Conservation (phyloP, 257 asterid species). For the Salvia rosmarinus region DNA sequence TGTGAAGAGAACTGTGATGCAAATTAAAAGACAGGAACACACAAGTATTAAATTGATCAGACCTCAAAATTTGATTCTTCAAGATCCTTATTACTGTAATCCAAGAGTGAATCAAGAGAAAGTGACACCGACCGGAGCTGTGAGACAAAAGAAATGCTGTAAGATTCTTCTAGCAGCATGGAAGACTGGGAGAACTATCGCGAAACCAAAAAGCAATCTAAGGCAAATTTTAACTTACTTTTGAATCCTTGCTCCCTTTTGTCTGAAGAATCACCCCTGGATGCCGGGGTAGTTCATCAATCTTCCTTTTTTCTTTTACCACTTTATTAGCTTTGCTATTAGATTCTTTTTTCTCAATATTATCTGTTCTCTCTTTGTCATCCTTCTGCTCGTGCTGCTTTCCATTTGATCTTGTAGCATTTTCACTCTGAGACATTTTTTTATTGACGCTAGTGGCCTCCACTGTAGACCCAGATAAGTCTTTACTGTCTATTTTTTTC, state of each 20-base stretch:
- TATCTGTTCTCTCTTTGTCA: conserved; percentile 51
- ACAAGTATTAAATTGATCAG: conserved; percentile 3
- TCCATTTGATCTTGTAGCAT: conserved; percentile 44
- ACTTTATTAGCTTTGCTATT: conserved; percentile 49
- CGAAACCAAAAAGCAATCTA: neutral
- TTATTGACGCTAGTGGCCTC: conserved; percentile 40
- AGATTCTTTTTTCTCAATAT: conserved; percentile 46
- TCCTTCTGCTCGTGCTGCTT: conserved; percentile 49
- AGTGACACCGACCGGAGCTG: conserved; percentile 85
- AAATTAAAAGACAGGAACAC: neutral
- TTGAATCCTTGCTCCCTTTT: conserved; percentile 66
- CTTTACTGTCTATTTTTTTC: conserved; percentile 41
- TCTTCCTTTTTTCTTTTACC: conserved; percentile 58
- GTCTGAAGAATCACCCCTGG: conserved; percentile 88
- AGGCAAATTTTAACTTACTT: conserved; percentile 52
- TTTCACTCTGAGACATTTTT: conserved; percentile 45
- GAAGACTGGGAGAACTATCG: neutral
- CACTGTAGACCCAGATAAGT: conserved; percentile 44
- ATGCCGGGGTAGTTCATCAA: conserved; percentile 80
- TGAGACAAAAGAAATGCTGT: conserved; percentile 29
- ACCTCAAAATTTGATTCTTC: conserved; percentile 95
- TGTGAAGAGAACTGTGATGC: neutral
- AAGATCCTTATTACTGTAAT: conserved; percentile 74
- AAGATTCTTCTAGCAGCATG: conserved; percentile 19
- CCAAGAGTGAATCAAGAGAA: conserved; percentile 93